A percentile compares a stretch with the other conserved stretches of the same genome.
Conservation (phyloP, 768 basidiomycete species). For the Amyloporia xantha region DNA sequence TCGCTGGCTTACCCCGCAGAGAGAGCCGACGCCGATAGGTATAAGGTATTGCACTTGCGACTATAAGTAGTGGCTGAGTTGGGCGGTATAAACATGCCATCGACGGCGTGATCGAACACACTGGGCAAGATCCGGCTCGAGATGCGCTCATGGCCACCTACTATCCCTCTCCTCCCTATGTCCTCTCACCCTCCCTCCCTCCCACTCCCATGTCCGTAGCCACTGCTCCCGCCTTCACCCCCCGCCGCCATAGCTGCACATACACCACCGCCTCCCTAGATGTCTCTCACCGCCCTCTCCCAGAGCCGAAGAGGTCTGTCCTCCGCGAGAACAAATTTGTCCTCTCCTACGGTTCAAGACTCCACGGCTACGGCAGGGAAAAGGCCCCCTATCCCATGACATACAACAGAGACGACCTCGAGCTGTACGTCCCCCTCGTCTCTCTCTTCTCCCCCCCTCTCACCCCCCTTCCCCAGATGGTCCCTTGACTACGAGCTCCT, state of each 20-base stretch:
- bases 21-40: no score
- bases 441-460: not conserved
- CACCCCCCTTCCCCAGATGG: conserved; percentile 3
- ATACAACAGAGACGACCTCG: conserved; percentile 61
- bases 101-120: not conserved
- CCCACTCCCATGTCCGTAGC: conserved; percentile 10
- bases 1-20: no score
- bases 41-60: no score
- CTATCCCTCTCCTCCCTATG: not conserved
- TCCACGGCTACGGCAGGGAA: conserved; percentile 63
- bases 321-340: conserved; percentile 53
- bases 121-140: not conserved
- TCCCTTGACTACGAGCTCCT: conserved; percentile 10
- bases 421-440: conserved; percentile 44
- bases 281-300: conserved; percentile 7
- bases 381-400: conserved; percentile 78
- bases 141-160: no score
- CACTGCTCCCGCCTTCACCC: conserved; percentile 6
- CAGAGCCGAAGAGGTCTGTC: conserved; percentile 3
- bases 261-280: conserved; percentile 8
- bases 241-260: conserved; percentile 17
- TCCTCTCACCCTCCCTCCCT: not conserved
- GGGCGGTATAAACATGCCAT: no score
- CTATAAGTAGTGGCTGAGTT: no score
- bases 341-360: conserved; percentile 52